Base-by-base conservation (phyloP, 768 basidiomycete genomes). In the Tulasnella sp. region DNA sequence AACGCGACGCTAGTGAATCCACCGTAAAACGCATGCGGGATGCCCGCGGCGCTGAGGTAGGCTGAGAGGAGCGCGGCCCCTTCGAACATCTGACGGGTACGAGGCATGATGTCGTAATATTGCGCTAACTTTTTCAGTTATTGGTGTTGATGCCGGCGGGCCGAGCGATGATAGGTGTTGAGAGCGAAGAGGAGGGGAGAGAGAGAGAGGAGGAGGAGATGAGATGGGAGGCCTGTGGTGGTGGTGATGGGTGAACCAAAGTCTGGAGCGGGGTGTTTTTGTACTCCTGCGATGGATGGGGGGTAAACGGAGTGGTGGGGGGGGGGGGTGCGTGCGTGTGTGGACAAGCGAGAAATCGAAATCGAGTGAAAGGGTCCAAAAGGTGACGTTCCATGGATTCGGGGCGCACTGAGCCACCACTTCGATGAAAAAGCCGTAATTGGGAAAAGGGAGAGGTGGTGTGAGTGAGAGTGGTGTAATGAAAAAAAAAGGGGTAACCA, bases 1-100 rank as follows among this genome's bases (percentile, higher is more conserved):
- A 95, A 86, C 42, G 90, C 84, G 34, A 93, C 91, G 39, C 89
- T 88, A 79, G 93, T 83, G 76, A 93, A 83, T 80, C 87, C 91
- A 15, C 93, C 93, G 80, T 94, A 87, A 83, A 94, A 94, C 38
- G 93, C 93, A 80, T 95, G 93, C 12, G 91, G 89, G 73, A 93
- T 88, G 76, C 84, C 85, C 45, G 85, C 84, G 42, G 85, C 83
- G 78, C 81, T 84, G 72, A 95, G 88, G 76, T 90, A 83, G 76
- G 84, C 84, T 38, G 93, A 93, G 82, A 95, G 91, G 77, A 91
- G 89, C 69, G 85, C 83, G 49, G 93, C 93, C 42, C 93, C 93
- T 82, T 93, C 90, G 81, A 94, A 83, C 79, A 94, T 88, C 82
- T 93, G 86, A 80, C 86, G 85, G 73, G 90, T 91, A 80, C 93